phyloP scores from a whole-genome alignment of 495 filamentous ascomycete genomes.

The Parmelia sp. region DNA sequence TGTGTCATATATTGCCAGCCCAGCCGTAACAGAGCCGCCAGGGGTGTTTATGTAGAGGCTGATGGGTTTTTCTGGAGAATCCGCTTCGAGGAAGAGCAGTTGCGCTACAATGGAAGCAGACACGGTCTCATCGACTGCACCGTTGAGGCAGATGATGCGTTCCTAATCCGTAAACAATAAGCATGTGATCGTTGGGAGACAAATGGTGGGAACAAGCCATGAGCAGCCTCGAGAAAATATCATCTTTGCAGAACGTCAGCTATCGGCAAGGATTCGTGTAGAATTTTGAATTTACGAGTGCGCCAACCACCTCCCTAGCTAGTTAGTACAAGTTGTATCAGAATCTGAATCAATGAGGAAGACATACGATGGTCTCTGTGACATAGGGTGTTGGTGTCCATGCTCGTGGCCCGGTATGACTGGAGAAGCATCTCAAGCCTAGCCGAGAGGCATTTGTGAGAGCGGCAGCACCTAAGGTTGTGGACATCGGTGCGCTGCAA shows the following conservation, averaged over 20 bases:
- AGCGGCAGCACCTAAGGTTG: slow-evolving; percentile 30
- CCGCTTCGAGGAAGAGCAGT: slow-evolving; percentile 95
- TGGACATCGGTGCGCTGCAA: background rate
- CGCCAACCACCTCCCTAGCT: slow-evolving; percentile 79
- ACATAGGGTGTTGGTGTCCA: slow-evolving; percentile 67
- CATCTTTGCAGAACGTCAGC: slow-evolving; percentile 47
- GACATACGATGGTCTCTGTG: slow-evolving; percentile 73
- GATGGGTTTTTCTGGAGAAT: slow-evolving; percentile 87
- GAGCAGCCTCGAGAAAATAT: slow-evolving; percentile 75
- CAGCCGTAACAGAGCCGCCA: slow-evolving; percentile 89
- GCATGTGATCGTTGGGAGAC: slow-evolving; percentile 6
- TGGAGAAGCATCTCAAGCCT: slow-evolving; percentile 35
- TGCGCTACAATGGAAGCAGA: slow-evolving; percentile 92
- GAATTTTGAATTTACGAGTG: slow-evolving; percentile 56
- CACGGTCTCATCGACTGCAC: slow-evolving; percentile 77
- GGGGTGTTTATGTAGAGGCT: slow-evolving; percentile 97
- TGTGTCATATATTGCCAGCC: slow-evolving; percentile 96
- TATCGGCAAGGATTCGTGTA: slow-evolving; percentile 17
- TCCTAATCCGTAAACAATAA: slow-evolving; percentile 47
- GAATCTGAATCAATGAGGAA: background rate
- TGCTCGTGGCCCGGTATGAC: slow-evolving; percentile 38
- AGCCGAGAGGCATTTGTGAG: slow-evolving; percentile 30
- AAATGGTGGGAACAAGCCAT: slow-evolving; percentile 45
- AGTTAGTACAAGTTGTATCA: slow-evolving; percentile 36
- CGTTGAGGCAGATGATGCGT: slow-evolving; percentile 93